Evolutionary conservation across 2,329 filamentous ascomycete genomes (phyloP).

Genomic region (Calonectria pteridis): DNA sequence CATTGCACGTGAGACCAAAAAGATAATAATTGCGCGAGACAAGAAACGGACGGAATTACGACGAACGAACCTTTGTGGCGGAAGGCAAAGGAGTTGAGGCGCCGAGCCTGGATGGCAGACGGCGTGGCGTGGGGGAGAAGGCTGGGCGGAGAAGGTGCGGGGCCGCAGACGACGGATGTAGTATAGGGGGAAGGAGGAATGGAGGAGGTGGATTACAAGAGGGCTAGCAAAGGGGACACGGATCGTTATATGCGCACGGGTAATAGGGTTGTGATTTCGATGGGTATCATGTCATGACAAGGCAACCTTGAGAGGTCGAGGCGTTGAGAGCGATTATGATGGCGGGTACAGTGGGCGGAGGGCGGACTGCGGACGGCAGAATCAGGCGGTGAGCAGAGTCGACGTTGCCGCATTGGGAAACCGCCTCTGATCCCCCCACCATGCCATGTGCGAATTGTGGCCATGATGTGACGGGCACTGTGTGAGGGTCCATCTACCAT

Average conservation of each 20-base stretch:
- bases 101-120: constrained; percentile 33
- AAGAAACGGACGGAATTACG: constrained; percentile 13
- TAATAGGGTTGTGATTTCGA: constrained; percentile 34
- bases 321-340: constrained; percentile 18
- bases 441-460: constrained; percentile 23
- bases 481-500: not conserved
- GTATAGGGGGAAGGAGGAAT: not conserved
- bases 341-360: not conserved
- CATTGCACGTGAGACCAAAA: not conserved
- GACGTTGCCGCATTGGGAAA: constrained; percentile 19
- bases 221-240: constrained; percentile 24
- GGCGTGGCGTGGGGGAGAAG: constrained; percentile 27
- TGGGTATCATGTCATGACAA: constrained; percentile 35
- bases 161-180: constrained; percentile 8
- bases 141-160: constrained; percentile 28
- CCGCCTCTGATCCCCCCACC: constrained; percentile 20
- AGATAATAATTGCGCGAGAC: not conserved
- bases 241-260: constrained; percentile 28
- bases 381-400: constrained; percentile 36
- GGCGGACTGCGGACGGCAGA: constrained; percentile 32
- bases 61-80: constrained; percentile 26
- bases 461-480: not conserved
- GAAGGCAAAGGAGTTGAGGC: constrained; percentile 27
- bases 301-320: constrained; percentile 20
- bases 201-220: constrained; percentile 8